Base-by-base conservation (phyloP, 805 yeast genomes). In the Metschnikowia noctiluminum region DNA sequence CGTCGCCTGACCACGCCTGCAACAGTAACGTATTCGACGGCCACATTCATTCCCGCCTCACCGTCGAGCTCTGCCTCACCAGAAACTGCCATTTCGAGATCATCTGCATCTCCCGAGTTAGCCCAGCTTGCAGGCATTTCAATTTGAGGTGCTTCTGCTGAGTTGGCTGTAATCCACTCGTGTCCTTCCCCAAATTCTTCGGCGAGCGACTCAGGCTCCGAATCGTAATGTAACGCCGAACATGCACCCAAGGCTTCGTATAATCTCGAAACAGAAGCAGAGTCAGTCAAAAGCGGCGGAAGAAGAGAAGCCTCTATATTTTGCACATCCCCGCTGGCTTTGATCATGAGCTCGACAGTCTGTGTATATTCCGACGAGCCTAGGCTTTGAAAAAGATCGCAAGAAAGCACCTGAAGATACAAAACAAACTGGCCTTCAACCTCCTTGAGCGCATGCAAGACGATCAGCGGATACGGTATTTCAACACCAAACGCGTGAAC, bases 91-190 rank as follows among this genome's bases (percentile, higher is more conserved):
- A 62, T 60, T 26, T 60, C 73, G 40, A 70, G 59, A 49, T 70
- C 74, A 52, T 70, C 74, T 1, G 76, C 77, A 50, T 62, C 59
- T 7, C 77, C 77, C 7, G 45, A 30, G 46, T 65, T 65, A 36
- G 56, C 31, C 70, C 70, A 68, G 21, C 50, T 46, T 2, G 51
- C 50, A 15, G 70, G 71, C 8, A 65, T 52, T 38, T 61, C 61
- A n/a, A 60, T 28, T 6, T 53, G 52, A 6, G 57, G 57, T 11
- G 45, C 32, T 10, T 43, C 48, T 16, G 47, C 57, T 13, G 48
- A 30, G 45, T 49, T 37, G 15, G 50, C 49, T 40, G 56, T 50
- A 38, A 59, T 48, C 49, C 60, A 55, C 28, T 49, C 41, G 28
- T 47, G 46, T 32, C 28, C 28, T 7, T 31, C 39, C 11, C 47